Evolutionary conservation across 2,329 filamentous ascomycete species (phyloP).

Genomic region (Fusarium sp.): DNA sequence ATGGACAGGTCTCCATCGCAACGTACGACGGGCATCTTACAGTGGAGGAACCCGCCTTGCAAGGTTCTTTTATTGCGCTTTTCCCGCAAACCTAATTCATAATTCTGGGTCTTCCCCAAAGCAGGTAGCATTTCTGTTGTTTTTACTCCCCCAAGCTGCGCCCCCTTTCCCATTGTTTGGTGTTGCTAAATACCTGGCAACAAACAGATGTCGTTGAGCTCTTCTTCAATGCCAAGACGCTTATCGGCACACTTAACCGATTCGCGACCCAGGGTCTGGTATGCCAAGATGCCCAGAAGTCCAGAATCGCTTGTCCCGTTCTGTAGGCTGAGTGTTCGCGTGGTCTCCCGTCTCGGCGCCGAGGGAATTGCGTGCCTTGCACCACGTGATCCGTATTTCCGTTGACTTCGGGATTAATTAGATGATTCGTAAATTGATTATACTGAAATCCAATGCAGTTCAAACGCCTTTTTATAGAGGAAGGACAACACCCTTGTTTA

Average conservation of each 20-base stretch:
- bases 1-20: slow-evolving; percentile 16
- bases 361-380: not conserved
- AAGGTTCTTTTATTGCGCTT: slow-evolving; percentile 14
- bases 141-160: not conserved
- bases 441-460: not conserved
- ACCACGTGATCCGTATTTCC: slow-evolving; percentile 34
- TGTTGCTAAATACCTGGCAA: not conserved
- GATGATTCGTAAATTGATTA: not conserved
- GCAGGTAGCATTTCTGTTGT: not conserved
- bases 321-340: slow-evolving; percentile 23
- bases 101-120: not conserved
- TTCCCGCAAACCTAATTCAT: slow-evolving; percentile 24
- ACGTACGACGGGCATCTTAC: slow-evolving; percentile 26
- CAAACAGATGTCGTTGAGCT: slow-evolving; percentile 28
- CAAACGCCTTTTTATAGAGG: not conserved
- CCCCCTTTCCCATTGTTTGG: not conserved
- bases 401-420: slow-evolving; percentile 1
- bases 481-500: slow-evolving; percentile 7
- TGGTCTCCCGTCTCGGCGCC: slow-evolving; percentile 31
- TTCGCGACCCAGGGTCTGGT: slow-evolving; percentile 42
- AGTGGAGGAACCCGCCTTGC: slow-evolving; percentile 14
- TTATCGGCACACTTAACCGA: slow-evolving; percentile 50
- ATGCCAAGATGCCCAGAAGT: slow-evolving; percentile 45
- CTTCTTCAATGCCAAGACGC: slow-evolving; percentile 46
- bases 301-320: slow-evolving; percentile 36